These are phyloP conservation scores for Stagonosporopsis cucurbitacearum DNA, from an alignment of 2,329 filamentous ascomycete genomes.

Conservation along the genomic window DNA sequence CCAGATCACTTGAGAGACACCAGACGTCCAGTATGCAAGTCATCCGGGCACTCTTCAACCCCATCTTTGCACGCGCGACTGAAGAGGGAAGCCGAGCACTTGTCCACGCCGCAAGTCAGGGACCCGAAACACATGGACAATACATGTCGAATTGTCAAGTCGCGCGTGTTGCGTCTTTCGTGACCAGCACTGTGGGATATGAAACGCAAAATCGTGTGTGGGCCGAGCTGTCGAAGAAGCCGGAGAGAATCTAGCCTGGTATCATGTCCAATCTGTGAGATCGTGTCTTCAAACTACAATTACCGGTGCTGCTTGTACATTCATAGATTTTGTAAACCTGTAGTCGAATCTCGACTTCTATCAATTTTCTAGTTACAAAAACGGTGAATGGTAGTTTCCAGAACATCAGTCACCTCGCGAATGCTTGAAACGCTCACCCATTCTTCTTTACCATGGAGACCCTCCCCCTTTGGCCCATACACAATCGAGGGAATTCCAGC, in stretches of 20 bases:
- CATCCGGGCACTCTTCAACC: conserved; percentile 17
- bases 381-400: neutral
- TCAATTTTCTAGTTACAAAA: neutral
- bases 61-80: conserved; percentile 44
- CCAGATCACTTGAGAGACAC: conserved; percentile 35
- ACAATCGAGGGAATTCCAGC: conserved; percentile 56
- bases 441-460: conserved; percentile 59
- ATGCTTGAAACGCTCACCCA: conserved; percentile 51
- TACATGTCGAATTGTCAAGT: conserved; percentile 48
- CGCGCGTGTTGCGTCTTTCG: conserved; percentile 35
- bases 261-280: conserved; percentile 20
- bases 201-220: conserved; percentile 47
- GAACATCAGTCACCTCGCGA: neutral
- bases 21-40: neutral
- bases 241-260: conserved; percentile 47
- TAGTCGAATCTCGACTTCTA: neutral
- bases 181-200: conserved; percentile 45
- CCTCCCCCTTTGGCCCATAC: conserved; percentile 57
- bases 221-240: conserved; percentile 47
- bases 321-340: neutral
- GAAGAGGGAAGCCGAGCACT: conserved; percentile 52
- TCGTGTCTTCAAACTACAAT: neutral
- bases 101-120: conserved; percentile 46
- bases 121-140: conserved; percentile 49
- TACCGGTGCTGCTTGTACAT: neutral